A percentile compares a stretch with the other conserved stretches of the same genome.
Conservation (phyloP, 257 asterid genomes). For the Orobanche coerulescens region DNA sequence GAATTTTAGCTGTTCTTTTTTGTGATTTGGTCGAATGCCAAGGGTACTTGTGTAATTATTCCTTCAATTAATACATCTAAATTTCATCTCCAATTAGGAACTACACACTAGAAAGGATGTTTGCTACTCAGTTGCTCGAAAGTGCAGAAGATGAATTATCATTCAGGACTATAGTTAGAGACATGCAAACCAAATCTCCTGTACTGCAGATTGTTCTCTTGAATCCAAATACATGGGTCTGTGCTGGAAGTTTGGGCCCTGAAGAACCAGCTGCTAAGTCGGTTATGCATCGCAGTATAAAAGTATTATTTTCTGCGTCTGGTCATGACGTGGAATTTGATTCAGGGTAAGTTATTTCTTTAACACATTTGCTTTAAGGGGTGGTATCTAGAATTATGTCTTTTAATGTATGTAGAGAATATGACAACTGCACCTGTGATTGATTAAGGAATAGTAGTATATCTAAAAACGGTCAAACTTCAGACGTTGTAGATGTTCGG, state of each 20-base stretch:
- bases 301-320: slow-evolving; percentile 57
- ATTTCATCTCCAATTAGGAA: slow-evolving; percentile 35
- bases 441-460: background rate
- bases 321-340: slow-evolving; percentile 33
- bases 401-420: too few relatives aligned
- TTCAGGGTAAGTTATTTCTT: slow-evolving; percentile 37
- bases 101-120: slow-evolving; percentile 67
- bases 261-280: slow-evolving; percentile 39
- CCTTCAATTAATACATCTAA: too few relatives aligned
- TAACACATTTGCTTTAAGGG: background rate
- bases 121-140: slow-evolving; percentile 64
- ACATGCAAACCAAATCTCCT: slow-evolving; percentile 50
- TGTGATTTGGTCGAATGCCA: too few relatives aligned
- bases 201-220: slow-evolving; percentile 63
- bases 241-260: slow-evolving; percentile 39
- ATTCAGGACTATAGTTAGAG: slow-evolving; percentile 72
- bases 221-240: slow-evolving; percentile 78
- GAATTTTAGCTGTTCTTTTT: too few relatives aligned
- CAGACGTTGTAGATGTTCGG: too few relatives aligned
- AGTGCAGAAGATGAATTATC: slow-evolving; percentile 81
- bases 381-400: background rate
- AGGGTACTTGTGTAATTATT: too few relatives aligned
- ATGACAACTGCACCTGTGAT: background rate
- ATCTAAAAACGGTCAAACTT: background rate
- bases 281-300: slow-evolving; percentile 51